A percentile compares a stretch with the other conserved stretches of the same genome.
Conservation (phyloP, 2,329 filamentous ascomycete species). For the Pseudogymnoascus sp. region DNA sequence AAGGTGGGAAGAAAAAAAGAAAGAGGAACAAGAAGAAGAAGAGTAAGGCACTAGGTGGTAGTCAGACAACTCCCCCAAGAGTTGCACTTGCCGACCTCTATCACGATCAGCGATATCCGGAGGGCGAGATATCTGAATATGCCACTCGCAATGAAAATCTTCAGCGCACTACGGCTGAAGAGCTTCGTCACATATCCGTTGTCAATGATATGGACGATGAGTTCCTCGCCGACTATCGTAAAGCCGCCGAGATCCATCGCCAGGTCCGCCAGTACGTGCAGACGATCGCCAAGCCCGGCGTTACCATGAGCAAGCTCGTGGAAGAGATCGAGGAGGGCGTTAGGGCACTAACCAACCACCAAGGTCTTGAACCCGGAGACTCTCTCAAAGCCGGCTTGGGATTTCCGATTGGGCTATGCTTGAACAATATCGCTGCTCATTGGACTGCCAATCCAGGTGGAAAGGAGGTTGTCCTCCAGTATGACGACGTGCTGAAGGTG, state of each 20-base stretch:
- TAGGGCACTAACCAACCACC: constrained; percentile 41
- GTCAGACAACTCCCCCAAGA: constrained; percentile 67
- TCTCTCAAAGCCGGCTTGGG: constrained; percentile 44
- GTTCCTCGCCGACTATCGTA: constrained; percentile 47
- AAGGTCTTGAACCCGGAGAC: constrained; percentile 45
- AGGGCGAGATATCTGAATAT: constrained; percentile 72
- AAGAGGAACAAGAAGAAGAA: constrained; percentile 70
- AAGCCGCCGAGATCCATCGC: constrained; percentile 50
- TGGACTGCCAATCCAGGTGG: constrained; percentile 50
- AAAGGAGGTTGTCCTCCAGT: constrained; percentile 63
- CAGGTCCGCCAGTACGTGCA: constrained; percentile 47
- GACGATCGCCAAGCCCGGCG: constrained; percentile 41
- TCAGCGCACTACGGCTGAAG: constrained; percentile 70
- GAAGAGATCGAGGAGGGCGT: constrained; percentile 48
- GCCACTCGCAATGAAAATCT: constrained; percentile 55
- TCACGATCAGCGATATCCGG: constrained; percentile 61
- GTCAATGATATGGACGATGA: constrained; percentile 50
- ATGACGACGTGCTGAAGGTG: constrained; percentile 73
- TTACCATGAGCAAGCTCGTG: constrained; percentile 42
- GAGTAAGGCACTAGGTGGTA: constrained; percentile 45
- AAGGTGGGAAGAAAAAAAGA: constrained; percentile 66
- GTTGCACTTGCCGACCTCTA: constrained; percentile 66
- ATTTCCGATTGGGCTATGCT: constrained; percentile 47
- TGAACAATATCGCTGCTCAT: constrained; percentile 49
- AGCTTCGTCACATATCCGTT: constrained; percentile 72